phyloP scores from a whole-genome alignment of 768 basidiomycete genomes.

The Mycena vulgaris region DNA sequence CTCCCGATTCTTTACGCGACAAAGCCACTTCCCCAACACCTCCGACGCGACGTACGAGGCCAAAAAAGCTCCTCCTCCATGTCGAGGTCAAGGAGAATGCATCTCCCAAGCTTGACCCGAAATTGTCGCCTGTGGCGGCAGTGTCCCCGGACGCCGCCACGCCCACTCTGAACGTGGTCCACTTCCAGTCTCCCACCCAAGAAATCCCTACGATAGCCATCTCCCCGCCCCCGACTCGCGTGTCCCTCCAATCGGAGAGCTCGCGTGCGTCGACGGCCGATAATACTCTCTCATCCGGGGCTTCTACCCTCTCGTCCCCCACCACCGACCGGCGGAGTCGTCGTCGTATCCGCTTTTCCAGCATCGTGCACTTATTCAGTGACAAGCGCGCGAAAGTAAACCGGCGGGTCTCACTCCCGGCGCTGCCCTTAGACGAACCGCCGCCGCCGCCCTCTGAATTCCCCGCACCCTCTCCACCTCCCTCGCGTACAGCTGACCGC shows the following conservation, averaged over 20 bases:
- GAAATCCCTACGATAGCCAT: constrained; percentile 19
- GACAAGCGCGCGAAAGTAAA: constrained; percentile 22
- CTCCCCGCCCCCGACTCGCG: constrained; percentile 23
- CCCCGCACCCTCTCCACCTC: neutral
- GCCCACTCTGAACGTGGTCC: constrained; percentile 1
- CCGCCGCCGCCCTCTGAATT: neutral
- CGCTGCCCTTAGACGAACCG: neutral
- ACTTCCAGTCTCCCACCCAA: neutral
- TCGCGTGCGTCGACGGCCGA: constrained; percentile 17
- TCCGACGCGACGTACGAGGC: neutral
- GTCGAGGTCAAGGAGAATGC: neutral
- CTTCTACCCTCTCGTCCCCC: neutral
- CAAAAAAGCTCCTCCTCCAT: neutral
- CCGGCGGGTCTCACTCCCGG: constrained; percentile 5
- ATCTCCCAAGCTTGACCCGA: neutral
- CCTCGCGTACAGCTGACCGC: neutral
- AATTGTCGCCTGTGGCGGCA: neutral
- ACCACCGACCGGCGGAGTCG: neutral
- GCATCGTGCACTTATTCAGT: constrained; percentile 24
- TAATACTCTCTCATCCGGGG: constrained; percentile 6
- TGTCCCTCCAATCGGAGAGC: constrained; percentile 14
- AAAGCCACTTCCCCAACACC: neutral
- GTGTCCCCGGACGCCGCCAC: neutral
- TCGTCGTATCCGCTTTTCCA: constrained; percentile 28
- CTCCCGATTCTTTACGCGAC: neutral